Evolutionary conservation across 75 land plant species (phyloP), one percentile per base, ranked within the genome.

Genomic region (Pinus taeda): DNA sequence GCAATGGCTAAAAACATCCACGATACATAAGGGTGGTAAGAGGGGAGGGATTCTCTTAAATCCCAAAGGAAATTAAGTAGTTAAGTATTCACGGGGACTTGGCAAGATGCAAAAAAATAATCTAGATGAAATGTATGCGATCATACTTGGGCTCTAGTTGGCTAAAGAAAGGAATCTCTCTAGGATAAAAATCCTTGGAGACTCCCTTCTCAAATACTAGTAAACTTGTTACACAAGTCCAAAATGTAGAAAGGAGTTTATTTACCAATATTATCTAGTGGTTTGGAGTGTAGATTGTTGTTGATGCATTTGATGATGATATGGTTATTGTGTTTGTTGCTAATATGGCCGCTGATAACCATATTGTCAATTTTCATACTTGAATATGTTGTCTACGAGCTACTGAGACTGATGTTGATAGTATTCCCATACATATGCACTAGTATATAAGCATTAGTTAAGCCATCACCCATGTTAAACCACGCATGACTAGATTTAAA

Each of bases 291-390:
- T 18, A 42, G 21, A n/a, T 42, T 71, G 26, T 71, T 42, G 73
- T 37, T 71, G 73, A 8, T 71, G 73, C 4, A 6, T 71, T 71
- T 42, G 73, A 17, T 71, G 73, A 6, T 71, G 73, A 12, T 45
- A 42, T 18, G 12, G 53, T 70, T 59, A 2, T 59, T 59, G 60
- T 59, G 53, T 49, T 45, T 42, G 21, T 45, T 71, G n/a, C 18
- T 71, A 53, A n/a, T 45, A 42, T 18, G 12, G 53, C 36, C 36
- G 53, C 15, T 70, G 72, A 49, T 71, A 49, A 45, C 26, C 57
- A 71, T 71, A 71, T 15, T 45, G 56, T 45, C 24, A 45, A 20
- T 39, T 45, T 3, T 5, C 53, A 11, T 42, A n/a, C 60, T 18
- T 59, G 60, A 59, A 18, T 18, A 59, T 18, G 18, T 8, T 71